These are phyloP conservation scores for Nannochloris sp. DNA, from an alignment of 139 green algal species.

Conservation along the genomic window DNA sequence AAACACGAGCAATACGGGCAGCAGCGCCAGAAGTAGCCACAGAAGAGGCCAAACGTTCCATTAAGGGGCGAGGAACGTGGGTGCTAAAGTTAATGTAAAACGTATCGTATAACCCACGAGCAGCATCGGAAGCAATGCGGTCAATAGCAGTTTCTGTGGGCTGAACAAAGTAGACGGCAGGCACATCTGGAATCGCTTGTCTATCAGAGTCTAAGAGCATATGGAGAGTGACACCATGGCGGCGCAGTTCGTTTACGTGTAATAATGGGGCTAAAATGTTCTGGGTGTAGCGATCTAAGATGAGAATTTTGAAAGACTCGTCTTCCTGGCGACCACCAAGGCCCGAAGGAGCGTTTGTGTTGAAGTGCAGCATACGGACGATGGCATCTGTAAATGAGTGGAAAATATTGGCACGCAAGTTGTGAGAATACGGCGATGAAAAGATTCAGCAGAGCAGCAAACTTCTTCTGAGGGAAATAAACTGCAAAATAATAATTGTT, in stretches of 20 bases:
- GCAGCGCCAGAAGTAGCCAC: constrained; percentile 18
- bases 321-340: constrained; percentile 13
- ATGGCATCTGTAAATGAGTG: constrained; percentile 40
- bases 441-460: not conserved
- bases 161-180: constrained; percentile 93
- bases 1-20: constrained; percentile 60
- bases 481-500: too few relatives aligned
- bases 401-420: not conserved
- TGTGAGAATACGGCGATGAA: not conserved
- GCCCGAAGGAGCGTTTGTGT: constrained; percentile 6
- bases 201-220: constrained; percentile 79
- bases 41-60: constrained; percentile 73
- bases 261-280: constrained; percentile 92
- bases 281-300: constrained; percentile 83
- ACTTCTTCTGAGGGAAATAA: not conserved
- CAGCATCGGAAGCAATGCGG: constrained; percentile 65
- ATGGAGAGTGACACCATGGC: constrained; percentile 92
- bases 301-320: constrained; percentile 89
- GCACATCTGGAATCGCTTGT: constrained; percentile 92
- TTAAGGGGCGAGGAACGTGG: constrained; percentile 48
- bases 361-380: constrained; percentile 56
- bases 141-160: constrained; percentile 58
- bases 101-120: constrained; percentile 75
- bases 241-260: constrained; percentile 80
- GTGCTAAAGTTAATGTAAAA: constrained; percentile 92